phyloP scores from a whole-genome alignment of 768 basidiomycete genomes.

The Mrakia blollopis region DNA sequence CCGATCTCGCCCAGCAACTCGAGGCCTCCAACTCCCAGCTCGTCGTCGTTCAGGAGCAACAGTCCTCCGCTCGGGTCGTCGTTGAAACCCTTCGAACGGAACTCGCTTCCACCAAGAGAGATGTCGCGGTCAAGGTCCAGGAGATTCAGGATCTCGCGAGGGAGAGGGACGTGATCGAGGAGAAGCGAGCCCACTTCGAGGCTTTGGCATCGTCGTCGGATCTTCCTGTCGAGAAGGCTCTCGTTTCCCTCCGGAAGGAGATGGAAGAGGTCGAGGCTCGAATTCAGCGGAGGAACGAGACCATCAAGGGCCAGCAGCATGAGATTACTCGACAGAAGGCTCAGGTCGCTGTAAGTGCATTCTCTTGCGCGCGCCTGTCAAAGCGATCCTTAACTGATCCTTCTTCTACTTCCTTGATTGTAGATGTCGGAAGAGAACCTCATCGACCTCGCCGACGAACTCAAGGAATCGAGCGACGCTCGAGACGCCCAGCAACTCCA shows the following conservation, averaged over 20 bases:
- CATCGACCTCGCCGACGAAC: conserved; percentile 13
- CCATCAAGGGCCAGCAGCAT: conserved; percentile 20
- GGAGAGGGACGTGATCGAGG: conserved; percentile 3
- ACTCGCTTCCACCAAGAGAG: not conserved
- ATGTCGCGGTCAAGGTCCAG: not conserved
- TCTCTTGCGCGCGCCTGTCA: not conserved
- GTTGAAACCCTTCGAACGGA: not conserved
- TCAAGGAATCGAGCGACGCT: conserved; percentile 4
- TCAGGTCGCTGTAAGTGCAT: not conserved
- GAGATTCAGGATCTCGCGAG: not conserved
- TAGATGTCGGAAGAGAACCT: conserved; percentile 17
- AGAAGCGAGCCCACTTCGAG: conserved; percentile 9
- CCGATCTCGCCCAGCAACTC: not conserved
- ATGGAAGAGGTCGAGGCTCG: conserved; percentile 4
- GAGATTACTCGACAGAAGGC: conserved; percentile 23
- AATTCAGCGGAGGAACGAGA: conserved; percentile 6
- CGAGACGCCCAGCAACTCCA: not conserved
- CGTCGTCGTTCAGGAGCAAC: not conserved
- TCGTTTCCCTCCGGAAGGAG: conserved; percentile 9
- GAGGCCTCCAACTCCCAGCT: not conserved
- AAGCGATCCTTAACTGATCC: not conserved
- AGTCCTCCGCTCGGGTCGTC: not conserved
- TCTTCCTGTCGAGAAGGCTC: not conserved
- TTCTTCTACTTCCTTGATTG: too few relatives aligned
- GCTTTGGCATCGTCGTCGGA: not conserved